phyloP scores from a whole-genome alignment of 2,329 filamentous ascomycete genomes.

The Catunica adiposa region DNA sequence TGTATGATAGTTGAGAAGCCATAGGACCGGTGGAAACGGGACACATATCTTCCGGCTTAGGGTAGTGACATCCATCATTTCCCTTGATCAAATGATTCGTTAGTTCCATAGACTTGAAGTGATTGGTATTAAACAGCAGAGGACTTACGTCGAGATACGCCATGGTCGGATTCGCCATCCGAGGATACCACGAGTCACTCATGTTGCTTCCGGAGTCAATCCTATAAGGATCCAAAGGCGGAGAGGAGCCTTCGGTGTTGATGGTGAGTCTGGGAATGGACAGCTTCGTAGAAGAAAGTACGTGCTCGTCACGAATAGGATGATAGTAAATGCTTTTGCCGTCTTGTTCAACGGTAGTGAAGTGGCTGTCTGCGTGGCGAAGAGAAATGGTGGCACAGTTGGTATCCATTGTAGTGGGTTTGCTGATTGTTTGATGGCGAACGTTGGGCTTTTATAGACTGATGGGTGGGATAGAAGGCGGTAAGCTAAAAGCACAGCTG shows the following conservation, averaged over 20 bases:
- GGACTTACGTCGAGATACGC: constrained; percentile 5
- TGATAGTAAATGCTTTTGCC: constrained; percentile 3
- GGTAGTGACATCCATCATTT: not conserved
- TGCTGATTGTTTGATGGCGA: not conserved
- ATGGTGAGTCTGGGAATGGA: not conserved
- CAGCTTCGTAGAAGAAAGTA: not conserved
- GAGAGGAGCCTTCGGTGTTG: not conserved
- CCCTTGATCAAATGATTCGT: not conserved
- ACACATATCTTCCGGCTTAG: constrained; percentile 2
- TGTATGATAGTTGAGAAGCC: not conserved
- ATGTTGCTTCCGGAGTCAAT: not conserved
- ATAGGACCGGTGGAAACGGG: not conserved
- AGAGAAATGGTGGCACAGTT: not conserved
- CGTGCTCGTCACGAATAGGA: not conserved
- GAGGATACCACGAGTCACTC: constrained; percentile 6
- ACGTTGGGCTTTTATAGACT: not conserved
- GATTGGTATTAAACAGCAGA: not conserved
- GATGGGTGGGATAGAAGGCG: not conserved
- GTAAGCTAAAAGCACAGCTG: not conserved
- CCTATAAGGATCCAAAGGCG: not conserved
- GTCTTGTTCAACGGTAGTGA: constrained; percentile 6
- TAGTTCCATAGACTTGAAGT: not conserved
- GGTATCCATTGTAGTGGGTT: not conserved
- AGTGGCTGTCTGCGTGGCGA: not conserved
- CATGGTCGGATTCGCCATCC: not conserved